These are phyloP conservation scores for Rutstroemia sp. DNA, from an alignment of 2,329 filamentous ascomycete genomes.

Conservation along the genomic window DNA sequence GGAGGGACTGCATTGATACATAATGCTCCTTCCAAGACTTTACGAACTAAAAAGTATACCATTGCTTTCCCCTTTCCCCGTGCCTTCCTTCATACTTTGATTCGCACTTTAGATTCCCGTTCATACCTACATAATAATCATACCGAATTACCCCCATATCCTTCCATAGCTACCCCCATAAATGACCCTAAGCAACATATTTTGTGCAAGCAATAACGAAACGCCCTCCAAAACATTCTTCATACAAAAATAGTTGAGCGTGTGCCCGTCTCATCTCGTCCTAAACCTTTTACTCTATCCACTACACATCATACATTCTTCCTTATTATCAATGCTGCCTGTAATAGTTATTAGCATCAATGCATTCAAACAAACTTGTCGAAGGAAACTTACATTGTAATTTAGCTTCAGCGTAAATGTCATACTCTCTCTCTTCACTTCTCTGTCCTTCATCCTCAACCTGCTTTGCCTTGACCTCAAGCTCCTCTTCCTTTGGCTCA, in stretches of 20 bases:
- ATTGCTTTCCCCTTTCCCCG: too few relatives aligned
- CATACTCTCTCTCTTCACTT: constrained; percentile 67
- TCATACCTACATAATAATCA: too few relatives aligned
- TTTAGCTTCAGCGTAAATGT: constrained; percentile 93
- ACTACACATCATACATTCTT: constrained; percentile 95
- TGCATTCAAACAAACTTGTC: neutral
- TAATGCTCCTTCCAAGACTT: too few relatives aligned
- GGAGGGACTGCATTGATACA: too few relatives aligned
- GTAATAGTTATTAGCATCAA: constrained; percentile 29
- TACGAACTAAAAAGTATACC: too few relatives aligned
- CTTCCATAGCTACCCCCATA: too few relatives aligned
- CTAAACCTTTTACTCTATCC: constrained; percentile 45
- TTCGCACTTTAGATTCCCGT: too few relatives aligned
- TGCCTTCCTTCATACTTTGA: too few relatives aligned
- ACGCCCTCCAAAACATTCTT: neutral
- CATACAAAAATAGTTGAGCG: neutral
- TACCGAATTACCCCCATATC: too few relatives aligned
- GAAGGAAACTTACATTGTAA: constrained; percentile 63
- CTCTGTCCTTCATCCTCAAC: constrained; percentile 67
- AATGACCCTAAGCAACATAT: too few relatives aligned
- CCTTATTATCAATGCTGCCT: constrained; percentile 95
- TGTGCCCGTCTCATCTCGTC: constrained; percentile 3
- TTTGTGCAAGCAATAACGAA: too few relatives aligned
- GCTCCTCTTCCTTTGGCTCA: constrained; percentile 55
- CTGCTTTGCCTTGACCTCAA: constrained; percentile 51